Evolutionary conservation across 768 basidiomycete genomes (phyloP).

Genomic region (Lactarius hengduanensis): DNA sequence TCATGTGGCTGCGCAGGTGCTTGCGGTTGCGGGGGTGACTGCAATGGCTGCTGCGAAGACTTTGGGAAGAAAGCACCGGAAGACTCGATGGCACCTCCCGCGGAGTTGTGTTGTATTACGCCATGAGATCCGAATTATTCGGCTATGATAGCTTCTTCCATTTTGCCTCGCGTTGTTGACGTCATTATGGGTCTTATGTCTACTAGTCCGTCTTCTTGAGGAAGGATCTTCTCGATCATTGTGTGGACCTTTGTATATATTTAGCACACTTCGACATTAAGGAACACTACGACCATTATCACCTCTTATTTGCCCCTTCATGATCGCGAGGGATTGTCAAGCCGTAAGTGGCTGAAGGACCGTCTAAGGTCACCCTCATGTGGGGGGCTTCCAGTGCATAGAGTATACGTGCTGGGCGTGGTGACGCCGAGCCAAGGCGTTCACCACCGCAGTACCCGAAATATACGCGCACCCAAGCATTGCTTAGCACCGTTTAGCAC

Average conservation of each 20-base stretch:
- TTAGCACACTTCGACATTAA: constrained; percentile 11
- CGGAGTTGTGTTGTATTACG: neutral
- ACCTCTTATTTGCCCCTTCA: neutral
- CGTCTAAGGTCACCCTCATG: neutral
- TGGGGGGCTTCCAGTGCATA: neutral
- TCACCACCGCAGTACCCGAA: too few species aligned
- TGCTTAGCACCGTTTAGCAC: too few species aligned
- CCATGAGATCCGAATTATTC: neutral
- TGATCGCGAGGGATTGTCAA: neutral
- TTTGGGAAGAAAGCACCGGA: neutral
- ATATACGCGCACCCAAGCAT: too few species aligned
- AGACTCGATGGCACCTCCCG: neutral
- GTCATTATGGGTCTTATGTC: neutral
- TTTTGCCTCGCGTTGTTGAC: neutral
- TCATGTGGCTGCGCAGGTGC: constrained; percentile 25
- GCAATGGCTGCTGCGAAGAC: constrained; percentile 22
- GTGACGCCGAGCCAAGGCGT: too few species aligned
- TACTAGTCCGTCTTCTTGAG: neutral
- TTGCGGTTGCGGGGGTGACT: constrained; percentile 26
- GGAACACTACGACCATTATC: neutral
- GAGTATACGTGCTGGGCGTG: too few species aligned
- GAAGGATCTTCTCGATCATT: neutral
- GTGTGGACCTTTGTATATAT: constrained; percentile 17
- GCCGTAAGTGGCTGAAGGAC: neutral
- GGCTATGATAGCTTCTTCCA: neutral